Evolutionary conservation across 345 rosid species (phyloP), one percentile per base, ranked within the genome.

Genomic region (Nasturtium officinale): DNA sequence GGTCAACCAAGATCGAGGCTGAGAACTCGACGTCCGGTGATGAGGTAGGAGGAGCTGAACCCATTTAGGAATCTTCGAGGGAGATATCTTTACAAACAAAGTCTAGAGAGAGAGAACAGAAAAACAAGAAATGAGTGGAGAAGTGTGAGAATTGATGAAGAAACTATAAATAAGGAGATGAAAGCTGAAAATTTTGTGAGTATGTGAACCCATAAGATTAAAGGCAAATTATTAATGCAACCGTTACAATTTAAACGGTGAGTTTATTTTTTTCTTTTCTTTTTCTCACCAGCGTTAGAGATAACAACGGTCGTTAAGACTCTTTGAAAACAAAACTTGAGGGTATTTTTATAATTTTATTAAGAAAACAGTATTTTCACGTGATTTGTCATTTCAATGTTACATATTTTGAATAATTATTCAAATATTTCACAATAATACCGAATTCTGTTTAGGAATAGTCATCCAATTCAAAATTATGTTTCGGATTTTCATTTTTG

Each of bases 31-130:
- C 46, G 17, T 42, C 46, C 7, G 16, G 18, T 4, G 47, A 43
- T 43, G 47, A 43, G 21, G 65, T 48, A 37, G 60, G n/a, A 9
- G 77, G 58, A 63, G 42, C 54, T 35, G 67, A 77, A 48, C 77
- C 84, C 61, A 35, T n/a, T n/a, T n/a, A n/a, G n/a, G n/a, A n/a
- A n/a, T n/a, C n/a, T n/a, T n/a, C n/a, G n/a, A n/a, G 38, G 8
- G 38, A 33, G 3, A 33, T 2, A 9, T 11, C 38, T 8, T 33
- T 33, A 33, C 2, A 9, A 9, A 9, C 9, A 35, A 9, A 35
- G 9, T 9, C 9, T 81, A 8, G 43, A 37, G 61, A 38, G 29
- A 23, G 17, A 60, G n/a, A 16, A 9, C 38, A 9, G 25, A 59
- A 58, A 37, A 3, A 2, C 10, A 42, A 2, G 42, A 30, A 2